Base-by-base conservation (phyloP, 2,329 filamentous ascomycete genomes). In the Fusarium sp. region DNA sequence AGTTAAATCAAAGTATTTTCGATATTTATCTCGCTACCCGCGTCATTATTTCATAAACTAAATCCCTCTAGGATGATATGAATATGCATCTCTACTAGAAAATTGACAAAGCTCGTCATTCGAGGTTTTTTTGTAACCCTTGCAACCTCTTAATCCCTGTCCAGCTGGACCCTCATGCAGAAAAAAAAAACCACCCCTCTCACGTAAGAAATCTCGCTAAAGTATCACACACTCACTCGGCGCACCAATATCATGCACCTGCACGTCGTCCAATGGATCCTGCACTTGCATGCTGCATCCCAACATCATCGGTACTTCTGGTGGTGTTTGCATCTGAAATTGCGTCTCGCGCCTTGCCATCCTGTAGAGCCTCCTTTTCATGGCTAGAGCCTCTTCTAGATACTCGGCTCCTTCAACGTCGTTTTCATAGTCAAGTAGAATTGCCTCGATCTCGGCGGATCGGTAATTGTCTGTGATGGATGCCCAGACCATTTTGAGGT, bases 401-500 rank as follows among this genome's bases (percentile, higher is more conserved):
- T 71, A 78, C 6, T 74, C 66, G 0, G 66, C 66, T 0, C 76
- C 76, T 1, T 71, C 45, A 1, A 70, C 52, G 13, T 78, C 76
- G 0, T 58, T 64, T 6, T 78, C 60, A n/a, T 71, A 78, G 13
- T 77, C 74, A 13, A 65, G 4, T 1, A 78, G 4, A 14, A 77
- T 34, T 2, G 38, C 40, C 8, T 61, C 42, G n/a, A 78, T 29
- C n/a, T 77, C 66, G 1, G 52, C 56, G 1, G 56, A 64, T 1
- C 66, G 54, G 5, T 75, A 67, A 0, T 38, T 61, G 27, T 78
- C 76, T 0, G 52, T 27, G 1, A 37, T 63, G 0, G 74, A 69
- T 4, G 71, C 74, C 64, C 73, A 78, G 0, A 78, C 60, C 35
- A 70, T 64, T 1, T 70, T 72, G 1, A 78, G 67, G 37, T 64